phyloP scores from a whole-genome alignment of 2,329 filamentous ascomycete genomes.

The Monilinia aucupariae region DNA sequence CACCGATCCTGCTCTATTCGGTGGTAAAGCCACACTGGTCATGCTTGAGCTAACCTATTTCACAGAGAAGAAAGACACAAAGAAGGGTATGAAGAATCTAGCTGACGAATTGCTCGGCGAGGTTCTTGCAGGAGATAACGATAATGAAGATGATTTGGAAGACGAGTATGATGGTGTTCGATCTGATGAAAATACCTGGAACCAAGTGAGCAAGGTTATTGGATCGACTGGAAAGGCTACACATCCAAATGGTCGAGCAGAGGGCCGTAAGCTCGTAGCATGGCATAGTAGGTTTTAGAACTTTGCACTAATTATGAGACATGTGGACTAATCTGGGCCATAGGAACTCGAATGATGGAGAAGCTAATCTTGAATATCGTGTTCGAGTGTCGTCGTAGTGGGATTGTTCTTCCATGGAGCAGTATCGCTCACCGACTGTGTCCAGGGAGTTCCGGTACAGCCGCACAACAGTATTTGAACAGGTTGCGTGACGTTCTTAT shows the following conservation, averaged over 20 bases:
- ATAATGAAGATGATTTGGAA: neutral
- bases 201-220: neutral
- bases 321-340: neutral
- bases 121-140: neutral
- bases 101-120: neutral
- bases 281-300: slow-evolving; percentile 40
- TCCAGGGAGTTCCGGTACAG: slow-evolving; percentile 27
- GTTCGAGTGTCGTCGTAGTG: slow-evolving; percentile 37
- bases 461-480: slow-evolving; percentile 26
- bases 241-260: slow-evolving; percentile 33
- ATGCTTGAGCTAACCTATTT: neutral
- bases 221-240: neutral
- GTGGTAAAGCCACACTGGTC: neutral
- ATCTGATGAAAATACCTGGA: neutral
- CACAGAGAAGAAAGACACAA: neutral
- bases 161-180: neutral
- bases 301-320: neutral
- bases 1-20: neutral
- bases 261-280: slow-evolving; percentile 39
- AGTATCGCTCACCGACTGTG: slow-evolving; percentile 27
- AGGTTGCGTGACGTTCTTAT: slow-evolving; percentile 28
- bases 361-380: slow-evolving; percentile 41
- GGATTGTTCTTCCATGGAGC: slow-evolving; percentile 28
- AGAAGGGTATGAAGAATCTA: neutral
- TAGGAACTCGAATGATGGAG: slow-evolving; percentile 44